Evolutionary conservation across 2,329 filamentous ascomycete species (phyloP), one percentile per base, ranked within the genome.

Genomic region (Raffaelea arxii): DNA sequence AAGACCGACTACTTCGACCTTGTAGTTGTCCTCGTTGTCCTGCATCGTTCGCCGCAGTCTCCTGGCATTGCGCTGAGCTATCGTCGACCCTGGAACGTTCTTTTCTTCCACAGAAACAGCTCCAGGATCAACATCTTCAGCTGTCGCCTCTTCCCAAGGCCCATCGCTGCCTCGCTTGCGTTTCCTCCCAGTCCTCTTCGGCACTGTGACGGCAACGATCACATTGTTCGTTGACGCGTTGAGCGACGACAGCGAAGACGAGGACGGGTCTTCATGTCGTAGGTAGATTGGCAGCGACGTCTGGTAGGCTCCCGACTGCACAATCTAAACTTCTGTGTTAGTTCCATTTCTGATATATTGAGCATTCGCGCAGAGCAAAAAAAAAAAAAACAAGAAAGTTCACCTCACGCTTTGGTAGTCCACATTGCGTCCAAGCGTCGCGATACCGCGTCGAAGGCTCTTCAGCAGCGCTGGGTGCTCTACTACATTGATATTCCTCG

Each of bases 181-280:
- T 64, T 86, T 94, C 50, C 88, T 78, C 3, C 90, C 90, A 3
- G 89, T 96, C 47, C 87, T 74, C 62, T 82, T 92, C 0, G 92
- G 91, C 1, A 97, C 79, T 0, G 84, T 89, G 46, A 98, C 74
- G 61, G 89, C 90, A 45, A 98, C 71, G 19, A 97, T 73, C 19
- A 97, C 68, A 58, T 96, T 94, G 59, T 89, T 86, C 10, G 87
- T 85, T 19, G 77, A 67, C 25, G 82, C 77, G 58, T 83, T 85
- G 37, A 82, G 81, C 7, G 91, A 95, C 54, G 84, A 71, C 50
- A 95, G 70, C 9, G 86, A 86, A 55, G 84, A 83, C 56, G 85
- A 81, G 57, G 87, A 80, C 3, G 84, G 82, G 62, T 94, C 88
- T 53, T 88, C 77, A 22, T 85, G 86, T 21, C 86, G 80, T 46